Evolutionary conservation across 169 alveolate species (phyloP), one percentile per base, ranked within the genome.

Genomic region (Eimeria mitis): DNA sequence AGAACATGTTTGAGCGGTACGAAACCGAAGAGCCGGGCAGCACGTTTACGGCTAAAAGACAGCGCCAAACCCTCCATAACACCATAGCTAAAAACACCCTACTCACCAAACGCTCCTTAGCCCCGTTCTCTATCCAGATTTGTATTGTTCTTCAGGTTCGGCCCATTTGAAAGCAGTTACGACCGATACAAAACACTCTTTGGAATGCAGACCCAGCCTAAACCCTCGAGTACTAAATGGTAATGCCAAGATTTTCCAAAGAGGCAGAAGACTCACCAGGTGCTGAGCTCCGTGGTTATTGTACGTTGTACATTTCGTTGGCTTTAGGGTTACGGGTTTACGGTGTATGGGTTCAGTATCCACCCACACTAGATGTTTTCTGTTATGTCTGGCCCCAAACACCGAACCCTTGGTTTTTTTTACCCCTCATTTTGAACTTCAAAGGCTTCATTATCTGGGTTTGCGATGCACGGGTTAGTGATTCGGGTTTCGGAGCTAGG

Each of bases 91-190:
- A 19, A 54, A 81, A n/a, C 37, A 1, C 70, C 34, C 70, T 61
- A 11, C 75, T 21, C 37, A 3, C 37, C 75, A 28, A 65, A 16
- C 75, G 14, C 4, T 31, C 49, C 79, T 31, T 70, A 4, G 13
- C 37, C 52, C 44, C 52, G 19, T 13, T 52, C 52, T 19, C 9
- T 25, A n/a, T 75, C 37, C 23, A 28, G 49, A 31, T 34, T 5
- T 52, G 49, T 40, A 63, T 40, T 61, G 23, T 25, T 23, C 47
- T 37, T 78, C 79, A 16, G 91, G 6, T 40, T 19, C 79, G 79
- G 91, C 75, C 89, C 89, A 44, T 54, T 85, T 42, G 79, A 61
- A 11, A 40, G 63, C 59, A 37, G 44, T 65, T 19, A 28, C 47
- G 61, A 85, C 78, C 44, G 78, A 61, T 61, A 59, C 91, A 34